Percentiles rank a stretch among this genome's conserved stretches.
phyloP scores from a whole-genome alignment of 2,329 filamentous ascomycete genomes.

The Diaporthe citri region DNA sequence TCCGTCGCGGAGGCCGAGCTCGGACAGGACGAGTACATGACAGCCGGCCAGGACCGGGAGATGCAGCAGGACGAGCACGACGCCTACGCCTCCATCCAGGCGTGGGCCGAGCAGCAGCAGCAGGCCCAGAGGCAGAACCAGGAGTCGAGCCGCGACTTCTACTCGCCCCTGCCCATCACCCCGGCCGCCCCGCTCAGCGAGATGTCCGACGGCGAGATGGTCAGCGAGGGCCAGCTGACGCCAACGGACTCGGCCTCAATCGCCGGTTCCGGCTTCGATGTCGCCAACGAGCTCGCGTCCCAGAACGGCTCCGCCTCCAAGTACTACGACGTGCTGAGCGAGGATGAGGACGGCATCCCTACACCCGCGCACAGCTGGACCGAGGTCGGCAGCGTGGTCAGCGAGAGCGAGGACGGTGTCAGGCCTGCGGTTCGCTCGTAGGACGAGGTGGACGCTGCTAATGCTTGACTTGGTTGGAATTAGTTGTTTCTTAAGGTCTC shows the following conservation, averaged over 20 bases:
- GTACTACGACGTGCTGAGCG: slow-evolving; percentile 69
- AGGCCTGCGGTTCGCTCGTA: slow-evolving; percentile 51
- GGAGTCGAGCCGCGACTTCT: slow-evolving; percentile 61
- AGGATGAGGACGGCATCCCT: slow-evolving; percentile 67
- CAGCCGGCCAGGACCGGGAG: slow-evolving; percentile 56
- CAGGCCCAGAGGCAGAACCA: slow-evolving; percentile 28
- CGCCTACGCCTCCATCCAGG: slow-evolving; percentile 72
- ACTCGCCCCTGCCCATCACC: slow-evolving; percentile 70
- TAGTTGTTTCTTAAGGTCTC: background rate
- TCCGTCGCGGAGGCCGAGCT: slow-evolving; percentile 54
- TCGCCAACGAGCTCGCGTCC: slow-evolving; percentile 58
- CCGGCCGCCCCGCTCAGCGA: slow-evolving; percentile 64
- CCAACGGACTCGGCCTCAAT: slow-evolving; percentile 71
- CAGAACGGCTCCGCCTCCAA: slow-evolving; percentile 53
- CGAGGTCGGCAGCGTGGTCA: slow-evolving; percentile 73
- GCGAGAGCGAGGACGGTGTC: slow-evolving; percentile 62
- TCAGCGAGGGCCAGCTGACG: slow-evolving; percentile 68
- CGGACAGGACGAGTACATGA: slow-evolving; percentile 63
- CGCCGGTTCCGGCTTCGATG: slow-evolving; percentile 63
- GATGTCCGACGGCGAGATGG: slow-evolving; percentile 52
- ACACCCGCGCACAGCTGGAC: slow-evolving; percentile 73
- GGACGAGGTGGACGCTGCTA: background rate
- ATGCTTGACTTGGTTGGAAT: slow-evolving; percentile 13
- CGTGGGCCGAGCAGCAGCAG: slow-evolving; percentile 69
- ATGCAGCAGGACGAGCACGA: slow-evolving; percentile 55